Evolutionary conservation across 1,284 basidiomycete species (phyloP), one percentile per base, ranked within the genome.

Genomic region (Melampsora americana): DNA sequence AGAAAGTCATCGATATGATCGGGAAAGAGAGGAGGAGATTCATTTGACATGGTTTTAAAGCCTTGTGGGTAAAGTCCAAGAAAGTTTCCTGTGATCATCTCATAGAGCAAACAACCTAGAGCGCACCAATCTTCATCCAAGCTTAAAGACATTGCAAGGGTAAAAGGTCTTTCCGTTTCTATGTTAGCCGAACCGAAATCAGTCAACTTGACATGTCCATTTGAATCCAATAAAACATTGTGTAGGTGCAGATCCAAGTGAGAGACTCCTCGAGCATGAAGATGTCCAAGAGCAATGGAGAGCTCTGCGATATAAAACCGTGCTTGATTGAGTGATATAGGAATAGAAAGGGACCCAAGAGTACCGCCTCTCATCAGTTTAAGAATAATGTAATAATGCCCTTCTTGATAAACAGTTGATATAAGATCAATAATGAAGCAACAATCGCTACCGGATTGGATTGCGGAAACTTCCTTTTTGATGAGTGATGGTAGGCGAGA

Each of bases 291-390:
- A 4, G 81, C 81, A 46, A 82, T 75, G 35, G 82, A 74, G 39
- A 82, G 80, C 73, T 82, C 81, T 65, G 80, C 81, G 23, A 81
- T 74, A 64, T 82, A 82, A 74, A 80, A 82, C 14, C 78, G 50
- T 1, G 81, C 81, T 32, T 56, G n/a, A 28, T 1, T 28, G n/a
- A 23, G 11, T 23, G n/a, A 6, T n/a, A n/a, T 1, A n/a, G 26
- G 26, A 7, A n/a, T n/a, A 56, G 26, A 6, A 1, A 28, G n/a
- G 7, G n/a, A 28, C 2, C 53, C 53, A 23, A 56, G 26, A 56
- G 53, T 56, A 23, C 53, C 53, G 5, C n/a, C 26, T 14, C 53
- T n/a, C 26, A 56, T 28, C 6, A 56, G 53, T 14, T 56, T 18
- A n/a, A 56, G 53, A 2, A 56, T 14, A 14, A 56, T 56, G 53